A percentile compares a stretch with the other conserved stretches of the same genome.
These are phyloP conservation scores for Puccinia triticina DNA, from an alignment of 1,284 basidiomycete species.

Conservation along the genomic window DNA sequence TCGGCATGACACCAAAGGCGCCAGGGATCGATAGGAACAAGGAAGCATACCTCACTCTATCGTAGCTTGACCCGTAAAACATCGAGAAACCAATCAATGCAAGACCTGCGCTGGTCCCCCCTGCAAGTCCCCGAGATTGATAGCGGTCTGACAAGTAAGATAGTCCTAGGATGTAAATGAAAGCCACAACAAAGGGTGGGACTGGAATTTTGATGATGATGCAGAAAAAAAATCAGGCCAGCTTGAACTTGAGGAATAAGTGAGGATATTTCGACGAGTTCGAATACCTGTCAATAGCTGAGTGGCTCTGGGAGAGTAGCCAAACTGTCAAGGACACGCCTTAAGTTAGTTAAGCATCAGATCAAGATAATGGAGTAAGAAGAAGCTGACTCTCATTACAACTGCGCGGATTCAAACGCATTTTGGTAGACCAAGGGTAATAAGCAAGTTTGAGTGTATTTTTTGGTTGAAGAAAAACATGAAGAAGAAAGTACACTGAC, in stretches of 20 bases:
- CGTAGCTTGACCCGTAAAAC: too few species aligned
- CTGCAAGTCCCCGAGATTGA: background rate
- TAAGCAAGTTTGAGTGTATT: too few species aligned
- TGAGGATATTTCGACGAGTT: background rate
- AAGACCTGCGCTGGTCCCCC: background rate
- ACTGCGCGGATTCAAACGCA: too few species aligned
- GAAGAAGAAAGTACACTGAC: too few species aligned
- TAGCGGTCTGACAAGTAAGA: slow-evolving; percentile 18
- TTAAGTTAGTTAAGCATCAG: too few species aligned
- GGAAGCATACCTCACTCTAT: slow-evolving; percentile 7
- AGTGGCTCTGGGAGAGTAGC: background rate
- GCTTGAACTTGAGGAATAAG: too few species aligned
- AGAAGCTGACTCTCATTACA: too few species aligned
- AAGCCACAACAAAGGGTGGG: background rate
- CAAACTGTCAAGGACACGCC: too few species aligned
- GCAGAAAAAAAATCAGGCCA: background rate
- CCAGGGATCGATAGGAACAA: slow-evolving; percentile 23
- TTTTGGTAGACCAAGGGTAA: too few species aligned
- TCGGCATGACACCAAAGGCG: background rate
- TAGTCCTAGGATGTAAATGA: background rate
- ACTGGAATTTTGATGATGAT: background rate
- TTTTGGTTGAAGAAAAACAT: too few species aligned
- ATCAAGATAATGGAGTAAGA: too few species aligned
- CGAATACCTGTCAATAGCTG: background rate
- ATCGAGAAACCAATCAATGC: too few species aligned